A percentile compares a stretch with the other conserved stretches of the same genome.
Evolutionary conservation across 2,329 filamentous ascomycete genomes (phyloP).

Genomic region (Talaromyces rugulosus): DNA sequence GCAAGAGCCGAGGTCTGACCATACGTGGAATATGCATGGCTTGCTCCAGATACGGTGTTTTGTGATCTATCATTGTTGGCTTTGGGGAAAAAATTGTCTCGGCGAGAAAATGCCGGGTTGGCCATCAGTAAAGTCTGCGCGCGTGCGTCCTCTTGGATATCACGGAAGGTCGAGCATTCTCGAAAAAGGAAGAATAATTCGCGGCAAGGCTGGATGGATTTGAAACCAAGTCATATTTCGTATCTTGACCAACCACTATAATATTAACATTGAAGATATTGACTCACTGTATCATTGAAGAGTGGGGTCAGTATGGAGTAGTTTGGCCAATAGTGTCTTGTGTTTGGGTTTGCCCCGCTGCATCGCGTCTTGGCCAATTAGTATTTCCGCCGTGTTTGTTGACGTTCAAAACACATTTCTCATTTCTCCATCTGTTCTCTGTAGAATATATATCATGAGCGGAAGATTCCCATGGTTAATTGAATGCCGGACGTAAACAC

Average conservation of each 20-base stretch:
- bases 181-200: neutral
- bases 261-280: neutral
- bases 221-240: neutral
- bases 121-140: neutral
- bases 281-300: neutral
- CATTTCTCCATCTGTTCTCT: neutral
- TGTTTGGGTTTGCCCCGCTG: neutral
- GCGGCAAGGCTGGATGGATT: neutral
- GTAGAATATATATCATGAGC: neutral
- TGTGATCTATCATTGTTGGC: neutral
- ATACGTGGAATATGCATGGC: neutral
- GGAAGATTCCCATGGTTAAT: no score
- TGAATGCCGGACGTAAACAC: no score
- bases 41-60: neutral
- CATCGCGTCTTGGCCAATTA: neutral
- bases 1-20: neutral
- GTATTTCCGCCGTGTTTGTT: neutral
- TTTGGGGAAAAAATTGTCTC: neutral
- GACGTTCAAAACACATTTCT: neutral
- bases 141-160: neutral
- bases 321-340: neutral
- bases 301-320: neutral
- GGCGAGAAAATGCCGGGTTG: neutral
- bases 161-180: neutral
- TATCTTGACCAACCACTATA: neutral